These are phyloP conservation scores for Diplodia intermedia DNA, from an alignment of 2,329 filamentous ascomycete genomes.

Conservation along the genomic window DNA sequence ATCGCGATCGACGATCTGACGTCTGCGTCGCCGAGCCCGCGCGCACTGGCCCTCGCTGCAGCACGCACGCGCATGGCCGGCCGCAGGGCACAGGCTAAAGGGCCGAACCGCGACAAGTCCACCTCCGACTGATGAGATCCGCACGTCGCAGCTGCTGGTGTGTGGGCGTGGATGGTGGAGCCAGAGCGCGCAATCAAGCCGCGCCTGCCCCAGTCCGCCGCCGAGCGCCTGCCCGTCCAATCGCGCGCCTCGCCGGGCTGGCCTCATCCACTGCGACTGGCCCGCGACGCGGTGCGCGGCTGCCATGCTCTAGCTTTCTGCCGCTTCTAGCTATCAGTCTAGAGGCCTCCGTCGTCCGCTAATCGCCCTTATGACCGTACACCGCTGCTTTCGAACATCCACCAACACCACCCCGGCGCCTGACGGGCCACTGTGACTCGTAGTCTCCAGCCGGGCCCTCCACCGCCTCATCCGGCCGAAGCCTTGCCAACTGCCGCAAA, in stretches of 20 bases:
- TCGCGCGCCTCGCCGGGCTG: neutral
- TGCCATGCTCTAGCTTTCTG: neutral
- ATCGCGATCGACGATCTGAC: conserved; percentile 19
- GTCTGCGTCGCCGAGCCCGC: neutral
- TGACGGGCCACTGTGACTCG: conserved; percentile 22
- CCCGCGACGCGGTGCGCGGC: neutral
- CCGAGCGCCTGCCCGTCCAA: conserved; percentile 20
- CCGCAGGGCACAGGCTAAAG: conserved; percentile 20
- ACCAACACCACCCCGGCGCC: conserved; percentile 4
- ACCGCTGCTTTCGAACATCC: conserved; percentile 16
- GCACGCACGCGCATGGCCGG: conserved; percentile 5
- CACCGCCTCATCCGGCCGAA: neutral
- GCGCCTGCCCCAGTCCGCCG: neutral
- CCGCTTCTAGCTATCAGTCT: neutral
- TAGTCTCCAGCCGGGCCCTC: neutral
- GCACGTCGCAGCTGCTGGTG: conserved; percentile 12
- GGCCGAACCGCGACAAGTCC: conserved; percentile 14
- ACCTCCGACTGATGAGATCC: conserved; percentile 8
- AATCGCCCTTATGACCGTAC: conserved; percentile 22
- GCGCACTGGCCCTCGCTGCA: conserved; percentile 9
- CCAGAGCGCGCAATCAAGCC: neutral
- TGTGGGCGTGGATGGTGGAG: neutral
- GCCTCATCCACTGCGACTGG: neutral
- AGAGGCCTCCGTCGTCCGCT: neutral
- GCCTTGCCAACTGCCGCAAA: neutral